Base-by-base conservation (phyloP, 108 stramenopile species). In the Cyclotella distinguenda region DNA sequence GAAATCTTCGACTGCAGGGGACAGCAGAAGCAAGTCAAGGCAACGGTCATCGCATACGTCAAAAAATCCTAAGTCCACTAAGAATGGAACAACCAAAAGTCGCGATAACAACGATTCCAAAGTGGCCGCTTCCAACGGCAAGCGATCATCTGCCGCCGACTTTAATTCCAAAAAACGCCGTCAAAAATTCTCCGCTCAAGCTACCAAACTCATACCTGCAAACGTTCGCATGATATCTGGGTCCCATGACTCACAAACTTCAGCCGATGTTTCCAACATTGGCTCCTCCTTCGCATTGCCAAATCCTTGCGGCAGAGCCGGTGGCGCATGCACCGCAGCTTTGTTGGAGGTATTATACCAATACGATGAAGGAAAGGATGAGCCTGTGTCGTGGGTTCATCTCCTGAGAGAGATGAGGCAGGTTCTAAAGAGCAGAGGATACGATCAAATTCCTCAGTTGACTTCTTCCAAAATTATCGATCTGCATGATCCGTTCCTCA, bases 241-340 rank as follows among this genome's bases (percentile, higher is more conserved):
- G 2, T 96, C 87, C 58, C 74, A 67, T 31, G 89, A 91, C 54
- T 50, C 66, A 27, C 91, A 96, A 70, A 95, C 94, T 12, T 86
- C 85, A 35, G 91, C 94, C 9, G 96, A 97, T 65, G 93, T 97
- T 39, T 70, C 74, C 44, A 90, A 87, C 58, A 80, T 86, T n/a
- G 28, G 49, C 12, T 59, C 62, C n/a, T 16, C 52, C 68, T 91
- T 91, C 65, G 66, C 88, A 32, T 72, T 95, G 15, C 94, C 94
- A n/a, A 86, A 90, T 60, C 84, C 84, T 18, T 70, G 70, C 10
- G 81, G 80, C 8, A 79, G 72, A 33, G 82, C 88, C 10, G 90
- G 93, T 25, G 95, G 95, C 12, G 92, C 92, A 44, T 93, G 91
- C 60, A 95, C 95, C 8, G 88, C 89, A 18, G 85, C 95, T 8